Percentiles rank a stretch among this genome's conserved stretches.
Conservation (phyloP, 2,329 filamentous ascomycete species). For the Westerdykella sp. region DNA sequence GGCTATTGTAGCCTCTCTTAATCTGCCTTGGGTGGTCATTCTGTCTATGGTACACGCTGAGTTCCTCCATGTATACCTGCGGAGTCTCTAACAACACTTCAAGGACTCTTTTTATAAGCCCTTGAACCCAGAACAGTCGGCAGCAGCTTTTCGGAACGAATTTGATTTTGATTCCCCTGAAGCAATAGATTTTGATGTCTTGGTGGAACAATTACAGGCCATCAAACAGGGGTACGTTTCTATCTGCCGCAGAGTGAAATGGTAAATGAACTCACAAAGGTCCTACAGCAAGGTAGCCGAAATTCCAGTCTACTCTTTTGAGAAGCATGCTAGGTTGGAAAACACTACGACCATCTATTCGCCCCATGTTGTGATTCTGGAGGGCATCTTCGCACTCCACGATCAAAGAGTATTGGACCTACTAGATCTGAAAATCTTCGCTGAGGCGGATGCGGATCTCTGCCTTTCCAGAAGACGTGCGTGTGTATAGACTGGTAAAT, state of each 20-base stretch:
- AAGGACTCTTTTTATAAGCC: slow-evolving; percentile 98
- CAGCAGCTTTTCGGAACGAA: slow-evolving; percentile 77
- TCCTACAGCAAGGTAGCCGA: slow-evolving; percentile 73
- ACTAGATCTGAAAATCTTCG: slow-evolving; percentile 45
- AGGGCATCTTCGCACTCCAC: slow-evolving; percentile 93
- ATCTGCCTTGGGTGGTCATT: slow-evolving; percentile 96
- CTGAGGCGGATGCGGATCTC: slow-evolving; percentile 5
- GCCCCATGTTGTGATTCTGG: slow-evolving; percentile 87
- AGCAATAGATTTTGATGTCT: slow-evolving; percentile 87
- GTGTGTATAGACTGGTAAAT: slow-evolving; percentile 29
- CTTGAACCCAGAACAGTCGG: slow-evolving; percentile 70
- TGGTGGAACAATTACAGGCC: slow-evolving; percentile 72
- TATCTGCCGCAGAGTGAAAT: too few species aligned
- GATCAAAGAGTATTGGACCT: slow-evolving; percentile 79
- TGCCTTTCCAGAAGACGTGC: slow-evolving; percentile 70
- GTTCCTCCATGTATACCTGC: slow-evolving; percentile 2
- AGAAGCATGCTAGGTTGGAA: slow-evolving; percentile 74
- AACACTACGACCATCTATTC: slow-evolving; percentile 89
- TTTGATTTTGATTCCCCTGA: slow-evolving; percentile 94
- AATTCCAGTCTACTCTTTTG: slow-evolving; percentile 92
- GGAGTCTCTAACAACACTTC: background rate
- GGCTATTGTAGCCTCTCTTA: slow-evolving; percentile 82
- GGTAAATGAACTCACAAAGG: slow-evolving; percentile 9
- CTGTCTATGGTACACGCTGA: slow-evolving; percentile 70
- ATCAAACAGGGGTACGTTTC: slow-evolving; percentile 77